Evolutionary conservation across 345 rosid genomes (phyloP), one percentile per base, ranked within the genome.

Genomic region (Orychophragmus violaceus): DNA sequence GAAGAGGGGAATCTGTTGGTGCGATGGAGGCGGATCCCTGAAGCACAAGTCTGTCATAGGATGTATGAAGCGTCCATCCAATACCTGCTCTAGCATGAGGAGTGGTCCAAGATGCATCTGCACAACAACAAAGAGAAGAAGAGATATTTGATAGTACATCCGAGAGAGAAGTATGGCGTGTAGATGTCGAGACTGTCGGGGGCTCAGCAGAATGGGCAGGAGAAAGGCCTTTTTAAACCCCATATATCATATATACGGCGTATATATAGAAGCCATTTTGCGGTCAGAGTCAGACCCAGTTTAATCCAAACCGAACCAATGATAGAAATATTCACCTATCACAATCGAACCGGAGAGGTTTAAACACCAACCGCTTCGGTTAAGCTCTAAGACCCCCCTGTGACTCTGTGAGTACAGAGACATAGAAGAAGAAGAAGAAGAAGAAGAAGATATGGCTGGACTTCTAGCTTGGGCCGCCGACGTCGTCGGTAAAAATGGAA

Each of bases 381-480:
- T 44, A 4, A 68, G 53, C 58, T 64, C 42, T 23, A 45, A 3
- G 53, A 55, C 21, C 70, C 35, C 30, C 5, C n/a, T 41, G 45
- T 37, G 46, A 14, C 46, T 41, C 14, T 41, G 19, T 16, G 19
- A 41, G 5, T 19, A 41, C n/a, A 50, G 33, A 55, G 25, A 25
- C 37, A 55, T 44, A 16, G 64, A 41, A n/a, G 50, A 18, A 44
- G 50, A 14, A 14, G 53, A 2, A 19, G 55, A 1, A 17, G 46
- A 29, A 14, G 10, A 35, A 18, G 39, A 36, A 44, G 69, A 23
- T 17, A 92, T 89, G 96, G 92, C 95, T 70, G 98, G 96, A 50
- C 76, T 89, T 50, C 77, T 92, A 25, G 93, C 91, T 13, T 92
- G 98, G 98, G 98, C 98, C 30, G 96, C 98, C 27, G 97, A 92